Conservation (phyloP, 768 basidiomycete species). For the Suillus luteus region DNA sequence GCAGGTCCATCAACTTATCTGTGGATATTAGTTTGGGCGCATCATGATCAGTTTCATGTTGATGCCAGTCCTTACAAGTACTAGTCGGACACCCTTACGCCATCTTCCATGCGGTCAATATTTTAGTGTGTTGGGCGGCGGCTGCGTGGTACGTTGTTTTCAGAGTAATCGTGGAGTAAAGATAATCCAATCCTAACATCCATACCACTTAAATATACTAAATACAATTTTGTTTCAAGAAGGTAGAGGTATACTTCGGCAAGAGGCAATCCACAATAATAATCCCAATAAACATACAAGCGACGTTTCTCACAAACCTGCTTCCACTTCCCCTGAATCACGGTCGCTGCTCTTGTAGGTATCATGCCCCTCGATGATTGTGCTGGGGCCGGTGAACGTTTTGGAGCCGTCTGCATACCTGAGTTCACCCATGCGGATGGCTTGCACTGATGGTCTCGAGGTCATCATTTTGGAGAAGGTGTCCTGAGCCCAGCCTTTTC, state of each 20-base stretch:
- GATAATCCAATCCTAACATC: background rate
- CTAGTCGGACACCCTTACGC: background rate
- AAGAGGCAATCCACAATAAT: background rate
- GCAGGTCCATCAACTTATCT: background rate
- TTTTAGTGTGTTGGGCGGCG: background rate
- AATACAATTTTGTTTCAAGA: background rate
- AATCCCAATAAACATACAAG: background rate
- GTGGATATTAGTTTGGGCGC: background rate
- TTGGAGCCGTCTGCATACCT: background rate
- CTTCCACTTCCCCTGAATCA: background rate
- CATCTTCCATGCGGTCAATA: background rate
- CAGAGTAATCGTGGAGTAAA: background rate
- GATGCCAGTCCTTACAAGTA: background rate
- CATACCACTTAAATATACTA: background rate
- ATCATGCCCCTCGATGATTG: background rate
- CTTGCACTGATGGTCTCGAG: background rate
- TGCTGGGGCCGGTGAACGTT: background rate
- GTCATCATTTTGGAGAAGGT: background rate
- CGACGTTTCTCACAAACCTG: background rate
- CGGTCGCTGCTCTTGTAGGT: background rate
- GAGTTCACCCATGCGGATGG: background rate
- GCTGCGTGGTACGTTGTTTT: background rate
- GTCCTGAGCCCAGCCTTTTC: constrained; percentile 27
- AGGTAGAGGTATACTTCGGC: background rate
- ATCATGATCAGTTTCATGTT: background rate